Conservation (phyloP, 1,139 yeast species). For the Schizosaccharomyces versatilis region DNA sequence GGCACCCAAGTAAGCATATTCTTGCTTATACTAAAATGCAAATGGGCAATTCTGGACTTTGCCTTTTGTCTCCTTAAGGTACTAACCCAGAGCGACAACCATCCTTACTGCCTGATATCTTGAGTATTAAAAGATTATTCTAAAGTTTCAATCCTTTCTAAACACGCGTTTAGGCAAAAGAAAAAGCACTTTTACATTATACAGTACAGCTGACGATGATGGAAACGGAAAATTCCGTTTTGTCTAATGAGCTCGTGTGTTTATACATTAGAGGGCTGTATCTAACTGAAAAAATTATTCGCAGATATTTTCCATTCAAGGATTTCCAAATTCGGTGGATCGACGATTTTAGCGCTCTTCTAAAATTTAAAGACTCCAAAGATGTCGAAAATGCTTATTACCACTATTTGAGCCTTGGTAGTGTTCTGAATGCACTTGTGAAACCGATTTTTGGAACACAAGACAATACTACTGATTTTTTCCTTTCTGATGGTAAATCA, state of each 20-base stretch:
- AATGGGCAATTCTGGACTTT: no score
- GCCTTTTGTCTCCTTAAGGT: no score
- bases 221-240: no score
- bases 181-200: no score
- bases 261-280: background rate
- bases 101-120: no score
- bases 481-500: no score
- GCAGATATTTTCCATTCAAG: background rate
- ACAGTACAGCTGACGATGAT: no score
- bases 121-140: no score
- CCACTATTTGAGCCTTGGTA: background rate
- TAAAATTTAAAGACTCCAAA: background rate
- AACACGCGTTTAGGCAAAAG: no score
- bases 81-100: no score
- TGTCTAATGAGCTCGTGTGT: no score
- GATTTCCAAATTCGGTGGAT: background rate
- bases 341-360: background rate
- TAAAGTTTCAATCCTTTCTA: no score
- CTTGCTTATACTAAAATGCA: slow-evolving; percentile 16
- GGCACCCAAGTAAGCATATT: slow-evolving; percentile 19
- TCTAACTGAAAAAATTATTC: background rate
- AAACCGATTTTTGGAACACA: background rate
- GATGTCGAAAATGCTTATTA: background rate
- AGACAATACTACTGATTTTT: background rate
- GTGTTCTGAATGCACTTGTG: background rate